A percentile compares a stretch with the other conserved stretches of the same genome.
These are phyloP conservation scores for Monocercomonoides exilis DNA, from an alignment of 78 protist species.

Conservation along the genomic window DNA sequence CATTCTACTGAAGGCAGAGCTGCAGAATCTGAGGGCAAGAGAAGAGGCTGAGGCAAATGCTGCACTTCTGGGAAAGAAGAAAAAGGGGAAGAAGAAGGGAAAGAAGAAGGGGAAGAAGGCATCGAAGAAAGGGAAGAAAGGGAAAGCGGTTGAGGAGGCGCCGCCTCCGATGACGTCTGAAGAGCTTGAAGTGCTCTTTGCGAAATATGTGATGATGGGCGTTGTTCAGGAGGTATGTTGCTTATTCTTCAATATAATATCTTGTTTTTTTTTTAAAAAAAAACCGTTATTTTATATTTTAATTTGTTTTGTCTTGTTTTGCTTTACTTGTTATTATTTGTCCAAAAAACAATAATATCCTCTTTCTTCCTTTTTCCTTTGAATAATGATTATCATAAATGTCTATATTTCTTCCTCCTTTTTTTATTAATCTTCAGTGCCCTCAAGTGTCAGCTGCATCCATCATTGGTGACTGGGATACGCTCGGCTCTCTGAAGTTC, in stretches of 20 bases:
- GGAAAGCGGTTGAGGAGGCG: neutral
- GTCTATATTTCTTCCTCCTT: too few species aligned
- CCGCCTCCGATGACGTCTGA: neutral
- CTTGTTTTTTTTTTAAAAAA: too few species aligned
- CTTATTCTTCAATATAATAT: neutral
- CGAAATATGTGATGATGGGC: neutral
- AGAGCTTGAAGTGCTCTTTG: neutral
- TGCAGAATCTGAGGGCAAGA: neutral
- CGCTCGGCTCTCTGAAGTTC: neutral
- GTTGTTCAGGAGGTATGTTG: neutral
- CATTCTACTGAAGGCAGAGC: neutral
- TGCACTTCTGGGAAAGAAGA: neutral
- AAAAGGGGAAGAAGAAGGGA: neutral
- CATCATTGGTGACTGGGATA: neutral
- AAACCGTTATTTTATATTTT: too few species aligned
- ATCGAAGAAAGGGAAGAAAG: neutral
- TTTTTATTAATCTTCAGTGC: neutral
- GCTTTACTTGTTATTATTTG: too few species aligned
- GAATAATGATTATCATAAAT: too few species aligned
- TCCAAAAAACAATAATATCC: too few species aligned
- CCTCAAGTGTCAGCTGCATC: neutral
- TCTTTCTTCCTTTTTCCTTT: neutral
- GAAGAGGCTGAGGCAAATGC: neutral
- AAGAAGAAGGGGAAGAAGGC: neutral
- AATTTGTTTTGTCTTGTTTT: too few species aligned